These are phyloP conservation scores for Zoysia japonica DNA, from an alignment of 176 grass and related monocot species.

Conservation along the genomic window DNA sequence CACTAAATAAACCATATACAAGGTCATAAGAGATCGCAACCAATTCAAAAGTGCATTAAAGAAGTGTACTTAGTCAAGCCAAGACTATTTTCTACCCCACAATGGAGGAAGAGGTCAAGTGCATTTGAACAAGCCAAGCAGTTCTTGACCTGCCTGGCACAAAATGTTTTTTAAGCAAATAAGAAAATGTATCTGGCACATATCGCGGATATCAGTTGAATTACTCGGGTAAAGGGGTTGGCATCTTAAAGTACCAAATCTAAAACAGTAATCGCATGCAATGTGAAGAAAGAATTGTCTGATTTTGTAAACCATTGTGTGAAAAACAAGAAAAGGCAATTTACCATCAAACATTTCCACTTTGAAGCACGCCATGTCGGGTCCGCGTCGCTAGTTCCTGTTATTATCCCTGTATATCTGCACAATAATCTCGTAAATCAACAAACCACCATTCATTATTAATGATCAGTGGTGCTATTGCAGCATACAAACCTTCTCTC, in stretches of 20 bases:
- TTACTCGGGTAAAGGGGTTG: background rate
- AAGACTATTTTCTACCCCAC: background rate
- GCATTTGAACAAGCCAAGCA: background rate
- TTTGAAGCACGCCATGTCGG: constrained; percentile 89
- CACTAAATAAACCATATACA: background rate
- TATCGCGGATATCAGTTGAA: background rate
- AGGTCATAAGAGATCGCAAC: background rate
- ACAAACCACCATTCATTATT: background rate
- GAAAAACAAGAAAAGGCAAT: background rate
- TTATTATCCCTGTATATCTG: constrained; percentile 82
- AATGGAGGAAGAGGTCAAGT: background rate
- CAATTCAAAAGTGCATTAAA: background rate
- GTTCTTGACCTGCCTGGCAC: background rate
- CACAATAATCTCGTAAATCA: constrained; percentile 21
- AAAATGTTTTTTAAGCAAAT: background rate
- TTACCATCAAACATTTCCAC: constrained; percentile 92
- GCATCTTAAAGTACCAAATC: background rate
- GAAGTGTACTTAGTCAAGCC: background rate
- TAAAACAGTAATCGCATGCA: background rate
- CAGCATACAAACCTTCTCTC: constrained; percentile 69
- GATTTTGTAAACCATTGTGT: background rate
- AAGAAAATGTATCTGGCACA: background rate
- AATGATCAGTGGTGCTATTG: background rate
- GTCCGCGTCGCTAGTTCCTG: constrained; percentile 62
- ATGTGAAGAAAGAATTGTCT: background rate